Percentiles rank a stretch among this genome's conserved stretches.
phyloP scores from a whole-genome alignment of 1,284 basidiomycete genomes.

The Marasmius sp. region DNA sequence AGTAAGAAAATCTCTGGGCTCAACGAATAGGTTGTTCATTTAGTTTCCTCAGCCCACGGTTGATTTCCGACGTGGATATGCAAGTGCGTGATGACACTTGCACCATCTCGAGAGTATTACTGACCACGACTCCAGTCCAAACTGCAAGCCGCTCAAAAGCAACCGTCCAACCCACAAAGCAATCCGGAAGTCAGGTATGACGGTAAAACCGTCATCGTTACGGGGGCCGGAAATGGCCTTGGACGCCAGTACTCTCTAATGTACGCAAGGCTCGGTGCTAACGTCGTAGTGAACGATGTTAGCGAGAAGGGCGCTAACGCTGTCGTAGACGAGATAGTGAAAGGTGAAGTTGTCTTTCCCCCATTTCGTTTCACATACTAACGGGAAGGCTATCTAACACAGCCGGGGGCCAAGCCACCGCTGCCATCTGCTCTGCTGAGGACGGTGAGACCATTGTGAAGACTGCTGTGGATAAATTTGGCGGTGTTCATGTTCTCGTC shows the following conservation, averaged over 20 bases:
- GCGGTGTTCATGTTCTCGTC: constrained; percentile 84
- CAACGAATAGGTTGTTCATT: constrained; percentile 7
- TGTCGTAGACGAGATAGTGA: constrained; percentile 87
- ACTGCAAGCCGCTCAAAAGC: constrained; percentile 67
- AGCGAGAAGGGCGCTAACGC: constrained; percentile 80
- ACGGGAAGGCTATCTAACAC: neutral
- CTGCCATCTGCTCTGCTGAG: constrained; percentile 87
- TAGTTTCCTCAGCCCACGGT: constrained; percentile 52
- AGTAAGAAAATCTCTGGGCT: constrained; percentile 47
- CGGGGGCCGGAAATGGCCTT: constrained; percentile 91
- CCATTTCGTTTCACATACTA: constrained; percentile 4
- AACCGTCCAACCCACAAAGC: constrained; percentile 75
- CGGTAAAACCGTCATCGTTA: constrained; percentile 91
- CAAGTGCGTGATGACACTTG: constrained; percentile 38
- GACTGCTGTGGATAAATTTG: constrained; percentile 85
- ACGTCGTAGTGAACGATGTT: constrained; percentile 97
- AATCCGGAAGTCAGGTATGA: constrained; percentile 79
- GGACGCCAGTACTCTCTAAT: constrained; percentile 91
- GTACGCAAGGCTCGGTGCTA: constrained; percentile 90
- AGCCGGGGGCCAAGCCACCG: constrained; percentile 88
- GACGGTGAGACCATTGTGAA: constrained; percentile 93
- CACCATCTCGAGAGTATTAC: neutral
- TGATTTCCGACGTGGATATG: constrained; percentile 70
- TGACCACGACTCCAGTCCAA: constrained; percentile 44
- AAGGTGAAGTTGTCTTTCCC: constrained; percentile 46